Base-by-base conservation (phyloP, 2,329 filamentous ascomycete species). In the Xylaria sp. region DNA sequence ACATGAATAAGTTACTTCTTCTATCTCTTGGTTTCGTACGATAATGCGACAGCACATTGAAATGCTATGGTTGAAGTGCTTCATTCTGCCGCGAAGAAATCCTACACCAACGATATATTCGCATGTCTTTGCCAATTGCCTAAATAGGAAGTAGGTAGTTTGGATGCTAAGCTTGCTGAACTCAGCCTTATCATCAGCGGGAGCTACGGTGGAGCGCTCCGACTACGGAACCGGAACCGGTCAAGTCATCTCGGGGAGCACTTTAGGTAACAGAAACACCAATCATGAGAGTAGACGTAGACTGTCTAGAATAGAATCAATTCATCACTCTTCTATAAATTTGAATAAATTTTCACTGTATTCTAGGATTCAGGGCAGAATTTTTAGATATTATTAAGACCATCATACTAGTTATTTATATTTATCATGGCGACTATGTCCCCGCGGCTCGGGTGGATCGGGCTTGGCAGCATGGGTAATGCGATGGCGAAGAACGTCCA, bases 401-500 rank as follows among this genome's bases (percentile, higher is more conserved):
- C 21, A 27, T 13, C n/a, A n/a, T n/a, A n/a, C n/a, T n/a, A n/a
- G n/a, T n/a, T 54, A 5, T 18, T 65, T 27, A 40, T 40, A 29
- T 60, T 27, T 27, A 37, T 44, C 40, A 66, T 66, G 63, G 50
- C 63, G n/a, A 13, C 59, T 42, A 48, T 40, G 18, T 50, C 32
- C 25, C 65, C 16, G 27, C 47, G n/a, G 23, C 35, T 53, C 25
- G 63, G 63, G 21, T 76, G 72, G 72, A 71, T 74, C 44, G 85
- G 85, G 3, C 80, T 87, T 0, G 84, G 85, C 1, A 86, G 83
- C 0, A 87, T 87, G 84, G 85, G 85, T 1, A 75, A 81, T 0
- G 77, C 75, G 1, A 87, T 87, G 85, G 82, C 84, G 0, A 77
- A 75, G 6, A 86, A 87, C 65, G 77, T 87, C 0, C 85, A 86